Conservation (phyloP, 257 asterid species). For the Verbascum thapsus region DNA sequence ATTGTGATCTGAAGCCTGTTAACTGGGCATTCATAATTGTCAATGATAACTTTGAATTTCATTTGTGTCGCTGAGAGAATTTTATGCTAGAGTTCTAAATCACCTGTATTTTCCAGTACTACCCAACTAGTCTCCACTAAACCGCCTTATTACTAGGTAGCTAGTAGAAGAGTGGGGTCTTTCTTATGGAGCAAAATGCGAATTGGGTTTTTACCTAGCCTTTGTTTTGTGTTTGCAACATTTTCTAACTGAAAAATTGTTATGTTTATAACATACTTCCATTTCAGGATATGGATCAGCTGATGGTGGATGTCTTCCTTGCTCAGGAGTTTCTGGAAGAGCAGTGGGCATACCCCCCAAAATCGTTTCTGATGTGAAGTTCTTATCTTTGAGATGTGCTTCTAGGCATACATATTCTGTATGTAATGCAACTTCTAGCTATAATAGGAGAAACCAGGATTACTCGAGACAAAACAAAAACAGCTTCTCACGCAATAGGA, state of each 20-base stretch:
- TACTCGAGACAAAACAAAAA: conserved; percentile 70
- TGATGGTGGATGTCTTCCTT: conserved; percentile 59
- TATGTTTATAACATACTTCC: conserved; percentile 13
- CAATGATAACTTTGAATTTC: not conserved
- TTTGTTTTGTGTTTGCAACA: conserved; percentile 12
- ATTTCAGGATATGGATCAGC: conserved; percentile 65
- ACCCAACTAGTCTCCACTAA: not conserved
- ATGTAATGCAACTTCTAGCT: conserved; percentile 66
- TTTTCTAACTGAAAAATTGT: not conserved
- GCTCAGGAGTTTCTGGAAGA: conserved; percentile 62
- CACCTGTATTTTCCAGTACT: not conserved
- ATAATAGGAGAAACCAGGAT: conserved; percentile 69
- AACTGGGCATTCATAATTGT: not conserved
- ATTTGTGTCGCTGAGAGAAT: no score
- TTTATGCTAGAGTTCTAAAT: not conserved
- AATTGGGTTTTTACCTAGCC: not conserved
- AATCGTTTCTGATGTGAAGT: conserved; percentile 42
- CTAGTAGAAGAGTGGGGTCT: not conserved
- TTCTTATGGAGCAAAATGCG: not conserved
- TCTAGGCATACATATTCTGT: conserved; percentile 43
- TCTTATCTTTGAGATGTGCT: conserved; percentile 41
- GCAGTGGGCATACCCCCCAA: conserved; percentile 47
- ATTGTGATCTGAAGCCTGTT: not conserved
- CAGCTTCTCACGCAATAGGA: conserved; percentile 66
- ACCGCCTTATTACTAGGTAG: not conserved